Base-by-base conservation (phyloP, 495 filamentous ascomycete genomes). In the Entonaema liquescens region DNA sequence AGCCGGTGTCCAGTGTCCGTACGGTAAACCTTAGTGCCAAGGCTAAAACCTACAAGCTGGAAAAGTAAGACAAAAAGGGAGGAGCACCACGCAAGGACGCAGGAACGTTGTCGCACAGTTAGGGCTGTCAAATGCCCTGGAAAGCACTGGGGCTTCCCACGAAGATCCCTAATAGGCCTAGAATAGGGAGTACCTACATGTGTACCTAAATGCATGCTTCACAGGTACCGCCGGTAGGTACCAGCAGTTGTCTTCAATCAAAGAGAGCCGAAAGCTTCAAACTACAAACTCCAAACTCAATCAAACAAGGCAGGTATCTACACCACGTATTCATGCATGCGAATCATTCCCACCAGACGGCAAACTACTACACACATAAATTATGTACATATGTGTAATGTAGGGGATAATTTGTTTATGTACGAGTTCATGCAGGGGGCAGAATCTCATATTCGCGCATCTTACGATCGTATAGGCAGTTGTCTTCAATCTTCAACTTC, bases 71-170 rank as follows among this genome's bases (percentile, higher is more conserved):
- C 65, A 68, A 52, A 6, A 21, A 26, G 25, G 26, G 25, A 38
- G 17, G 29, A 35, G 19, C 8, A 49, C 36, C 9, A 57, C 38
- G 65, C 52, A 57, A 42, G 38, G 49, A 68, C 29, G 53, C 66
- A 58, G 66, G 60, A 58, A 68, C 66, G 53, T 28, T 59, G 66
- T 63, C 15, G 59, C 42, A 62, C 59, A 68, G 44, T 58, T 62
- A 68, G 66, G 66, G 59, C 66, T 68, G 42, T 62, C 11, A 21
- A 25, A 33, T 63, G 42, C 66, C 66, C 59, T 62, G 50, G 54
- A 67, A 5, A 50, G 12, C 42, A 25, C 35, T 25, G 13, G 21
- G 15, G 15, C 1, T 57, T 17, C 53, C 53, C 25, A 8, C 26
- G 31, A 58, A 59, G 8, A 11, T 25, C 42, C 42, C 42, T 47